phyloP scores from a whole-genome alignment of 2,329 filamentous ascomycete genomes.

The Bretziella fagacearum region DNA sequence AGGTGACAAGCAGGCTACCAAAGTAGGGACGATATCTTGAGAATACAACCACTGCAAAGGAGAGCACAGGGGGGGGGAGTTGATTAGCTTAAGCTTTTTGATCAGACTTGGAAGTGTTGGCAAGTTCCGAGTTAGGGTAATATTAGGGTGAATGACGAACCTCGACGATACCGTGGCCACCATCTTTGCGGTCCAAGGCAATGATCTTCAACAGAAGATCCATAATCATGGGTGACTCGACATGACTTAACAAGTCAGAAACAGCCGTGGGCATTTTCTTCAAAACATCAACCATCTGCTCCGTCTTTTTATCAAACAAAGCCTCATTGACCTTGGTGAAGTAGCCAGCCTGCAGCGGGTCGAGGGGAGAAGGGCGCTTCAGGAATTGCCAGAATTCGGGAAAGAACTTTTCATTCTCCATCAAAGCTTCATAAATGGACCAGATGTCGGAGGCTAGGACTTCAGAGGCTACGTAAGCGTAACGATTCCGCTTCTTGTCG shows the following conservation, averaged over 20 bases:
- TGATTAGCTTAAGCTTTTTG: background rate
- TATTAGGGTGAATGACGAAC: conserved; percentile 35
- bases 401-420: conserved; percentile 65
- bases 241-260: conserved; percentile 72
- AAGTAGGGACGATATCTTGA: conserved; percentile 69
- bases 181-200: conserved; percentile 81
- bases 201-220: conserved; percentile 93
- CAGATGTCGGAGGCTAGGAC: conserved; percentile 90
- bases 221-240: conserved; percentile 98
- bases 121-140: too few relatives aligned
- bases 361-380: conserved; percentile 65
- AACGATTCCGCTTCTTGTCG: conserved; percentile 83
- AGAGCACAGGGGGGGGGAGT: background rate
- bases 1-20: conserved; percentile 73
- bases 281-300: conserved; percentile 86
- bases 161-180: conserved; percentile 83
- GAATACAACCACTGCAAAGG: conserved; percentile 65
- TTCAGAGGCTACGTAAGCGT: conserved; percentile 85
- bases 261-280: conserved; percentile 70
- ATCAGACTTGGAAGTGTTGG: background rate
- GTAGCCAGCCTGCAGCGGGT: conserved; percentile 87
- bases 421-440: conserved; percentile 85
- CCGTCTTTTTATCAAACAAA: conserved; percentile 93
- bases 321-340: conserved; percentile 98
- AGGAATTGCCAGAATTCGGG: conserved; percentile 85